These are phyloP conservation scores for Sarocladium brachiariae DNA, from an alignment of 2,329 filamentous ascomycete genomes.

Conservation along the genomic window DNA sequence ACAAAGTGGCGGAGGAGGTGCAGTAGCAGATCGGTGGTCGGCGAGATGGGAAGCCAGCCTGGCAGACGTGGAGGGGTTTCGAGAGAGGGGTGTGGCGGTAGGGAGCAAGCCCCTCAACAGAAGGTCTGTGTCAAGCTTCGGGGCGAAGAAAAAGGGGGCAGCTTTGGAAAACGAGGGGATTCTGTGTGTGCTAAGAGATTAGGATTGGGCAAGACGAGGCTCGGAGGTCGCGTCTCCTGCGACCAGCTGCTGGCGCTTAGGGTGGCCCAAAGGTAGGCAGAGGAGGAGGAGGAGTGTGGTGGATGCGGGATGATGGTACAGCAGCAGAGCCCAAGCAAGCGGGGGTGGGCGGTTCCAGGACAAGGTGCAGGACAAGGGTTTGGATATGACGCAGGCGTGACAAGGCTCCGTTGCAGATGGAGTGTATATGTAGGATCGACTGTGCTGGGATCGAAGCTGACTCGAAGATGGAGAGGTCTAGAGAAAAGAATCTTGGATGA, in stretches of 20 bases:
- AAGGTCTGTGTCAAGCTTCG: neutral
- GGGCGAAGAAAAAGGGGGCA: neutral
- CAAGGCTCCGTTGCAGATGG: neutral
- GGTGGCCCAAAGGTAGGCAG: slow-evolving; percentile 4
- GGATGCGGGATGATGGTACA: no score
- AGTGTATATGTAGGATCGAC: no score
- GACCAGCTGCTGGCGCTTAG: slow-evolving; percentile 6
- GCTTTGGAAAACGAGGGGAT: neutral
- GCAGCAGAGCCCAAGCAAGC: slow-evolving; percentile 6
- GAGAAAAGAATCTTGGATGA: neutral
- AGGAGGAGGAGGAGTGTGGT: neutral
- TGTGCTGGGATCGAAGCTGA: no score
- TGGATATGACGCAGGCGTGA: slow-evolving; percentile 2
- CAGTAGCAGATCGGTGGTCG: slow-evolving; percentile 1
- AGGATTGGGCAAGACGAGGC: neutral
- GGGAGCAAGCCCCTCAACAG: neutral
- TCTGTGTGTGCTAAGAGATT: neutral
- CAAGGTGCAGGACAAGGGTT: slow-evolving; percentile 1
- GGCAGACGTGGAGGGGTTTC: neutral
- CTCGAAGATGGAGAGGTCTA: neutral
- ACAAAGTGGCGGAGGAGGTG: neutral
- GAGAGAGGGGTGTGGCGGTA: slow-evolving; percentile 2
- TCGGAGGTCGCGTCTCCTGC: slow-evolving; percentile 9
- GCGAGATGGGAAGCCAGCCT: neutral
- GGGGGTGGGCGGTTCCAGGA: slow-evolving; percentile 8